These are phyloP conservation scores for Solanum hybrid DNA, from an alignment of 305 asterid genomes.

Conservation along the genomic window DNA sequence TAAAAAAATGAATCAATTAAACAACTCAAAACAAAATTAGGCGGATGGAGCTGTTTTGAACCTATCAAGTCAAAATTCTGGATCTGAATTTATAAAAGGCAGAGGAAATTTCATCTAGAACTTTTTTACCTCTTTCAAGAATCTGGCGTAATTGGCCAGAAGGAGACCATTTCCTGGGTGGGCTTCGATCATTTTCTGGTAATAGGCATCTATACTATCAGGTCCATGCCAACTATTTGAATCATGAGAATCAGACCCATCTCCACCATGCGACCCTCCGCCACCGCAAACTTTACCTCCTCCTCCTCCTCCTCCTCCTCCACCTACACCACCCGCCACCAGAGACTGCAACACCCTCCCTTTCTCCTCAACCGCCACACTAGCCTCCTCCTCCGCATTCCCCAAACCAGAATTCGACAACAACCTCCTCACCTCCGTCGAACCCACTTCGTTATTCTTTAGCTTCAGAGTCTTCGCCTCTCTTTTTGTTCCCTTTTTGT, in stretches of 20 bases:
- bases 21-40: neutral
- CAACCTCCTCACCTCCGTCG: slow-evolving; percentile 21
- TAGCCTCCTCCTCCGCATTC: slow-evolving; percentile 13
- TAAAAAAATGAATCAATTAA: neutral
- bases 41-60: neutral
- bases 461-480: slow-evolving; percentile 22
- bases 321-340: slow-evolving; percentile 37
- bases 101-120: neutral
- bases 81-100: neutral
- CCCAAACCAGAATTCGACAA: slow-evolving; percentile 37
- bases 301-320: slow-evolving; percentile 32
- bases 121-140: slow-evolving; percentile 53
- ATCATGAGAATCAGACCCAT: slow-evolving; percentile 35
- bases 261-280: slow-evolving; percentile 39
- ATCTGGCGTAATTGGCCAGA: slow-evolving; percentile 64
- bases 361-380: slow-evolving; percentile 19
- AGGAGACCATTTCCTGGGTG: slow-evolving; percentile 64
- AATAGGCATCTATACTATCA: slow-evolving; percentile 48
- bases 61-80: neutral
- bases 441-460: slow-evolving; percentile 22
- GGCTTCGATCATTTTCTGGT: slow-evolving; percentile 61
- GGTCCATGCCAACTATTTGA: slow-evolving; percentile 47
- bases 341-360: slow-evolving; percentile 25
- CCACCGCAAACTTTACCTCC: slow-evolving; percentile 31
- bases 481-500: slow-evolving; percentile 18